These are phyloP conservation scores for Sclerotinia glacialis DNA, from an alignment of 2,329 filamentous ascomycete genomes.

Conservation along the genomic window DNA sequence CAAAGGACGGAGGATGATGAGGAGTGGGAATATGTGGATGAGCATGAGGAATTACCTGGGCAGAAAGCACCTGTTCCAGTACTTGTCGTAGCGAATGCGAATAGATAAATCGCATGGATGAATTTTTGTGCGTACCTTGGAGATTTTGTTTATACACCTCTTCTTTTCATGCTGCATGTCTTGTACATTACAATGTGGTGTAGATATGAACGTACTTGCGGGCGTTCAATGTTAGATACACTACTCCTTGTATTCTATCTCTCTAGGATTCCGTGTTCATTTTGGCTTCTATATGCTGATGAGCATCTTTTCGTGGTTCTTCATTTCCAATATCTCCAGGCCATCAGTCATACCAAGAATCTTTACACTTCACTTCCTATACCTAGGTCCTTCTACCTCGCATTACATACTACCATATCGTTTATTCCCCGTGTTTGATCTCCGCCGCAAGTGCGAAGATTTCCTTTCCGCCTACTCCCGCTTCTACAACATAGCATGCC, in stretches of 20 bases:
- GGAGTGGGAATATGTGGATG: conserved; percentile 51
- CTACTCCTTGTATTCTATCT: neutral
- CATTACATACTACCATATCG: no score
- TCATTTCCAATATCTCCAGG: no score
- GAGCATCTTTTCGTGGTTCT: no score
- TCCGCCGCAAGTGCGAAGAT: neutral
- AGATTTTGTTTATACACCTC: neutral
- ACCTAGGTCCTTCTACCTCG: no score
- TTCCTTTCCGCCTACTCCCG: neutral
- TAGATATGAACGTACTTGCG: neutral
- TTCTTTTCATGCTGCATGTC: neutral
- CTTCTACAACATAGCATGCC: neutral
- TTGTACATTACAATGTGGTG: neutral
- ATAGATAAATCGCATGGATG: neutral
- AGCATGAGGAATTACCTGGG: conserved; percentile 30
- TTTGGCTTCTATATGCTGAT: neutral
- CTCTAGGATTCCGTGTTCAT: neutral
- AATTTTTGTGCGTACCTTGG: neutral
- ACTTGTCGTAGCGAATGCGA: neutral
- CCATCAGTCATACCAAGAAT: no score
- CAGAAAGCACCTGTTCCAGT: conserved; percentile 2
- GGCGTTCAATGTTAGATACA: neutral
- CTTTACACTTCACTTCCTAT: no score
- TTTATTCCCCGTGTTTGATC: neutral
- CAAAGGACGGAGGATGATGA: conserved; percentile 52